Evolutionary conservation across 2,329 filamentous ascomycete species (phyloP).

Genomic region (Pleoardoris graminearum): DNA sequence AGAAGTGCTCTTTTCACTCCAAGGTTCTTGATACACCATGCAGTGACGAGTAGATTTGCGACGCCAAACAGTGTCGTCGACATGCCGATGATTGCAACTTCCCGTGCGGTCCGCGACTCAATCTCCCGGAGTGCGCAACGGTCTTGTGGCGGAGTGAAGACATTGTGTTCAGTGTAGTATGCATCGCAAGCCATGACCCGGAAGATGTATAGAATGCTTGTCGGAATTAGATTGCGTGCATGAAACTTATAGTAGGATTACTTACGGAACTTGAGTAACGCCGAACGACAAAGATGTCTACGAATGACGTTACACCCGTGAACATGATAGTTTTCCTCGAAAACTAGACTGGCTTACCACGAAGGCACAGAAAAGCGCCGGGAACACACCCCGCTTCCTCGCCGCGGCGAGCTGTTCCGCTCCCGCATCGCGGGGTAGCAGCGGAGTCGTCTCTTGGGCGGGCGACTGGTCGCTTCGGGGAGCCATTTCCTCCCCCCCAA

Average conservation of each 20-base stretch:
- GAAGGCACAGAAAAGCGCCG: conserved; percentile 13
- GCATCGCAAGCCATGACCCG: conserved; percentile 72
- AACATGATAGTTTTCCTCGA: not conserved
- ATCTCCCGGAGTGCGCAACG: conserved; percentile 65
- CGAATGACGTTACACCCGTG: not conserved
- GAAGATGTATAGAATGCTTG: conserved; percentile 63
- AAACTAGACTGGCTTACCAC: not conserved
- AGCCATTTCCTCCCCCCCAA: not conserved
- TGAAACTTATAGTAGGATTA: not conserved
- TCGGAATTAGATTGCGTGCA: not conserved
- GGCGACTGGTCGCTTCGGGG: not conserved
- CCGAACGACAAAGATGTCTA: conserved; percentile 52
- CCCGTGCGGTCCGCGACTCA: conserved; percentile 64
- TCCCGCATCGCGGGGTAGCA: conserved; percentile 10
- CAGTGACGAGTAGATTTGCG: conserved; percentile 68
- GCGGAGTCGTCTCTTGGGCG: conserved; percentile 17
- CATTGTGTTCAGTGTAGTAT: conserved; percentile 64
- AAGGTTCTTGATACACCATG: conserved; percentile 67
- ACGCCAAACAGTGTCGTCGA: conserved; percentile 70
- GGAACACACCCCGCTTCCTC: conserved; percentile 24
- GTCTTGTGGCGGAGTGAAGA: conserved; percentile 51
- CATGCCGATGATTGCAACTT: conserved; percentile 67
- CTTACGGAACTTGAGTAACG: conserved; percentile 53
- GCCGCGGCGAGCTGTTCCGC: not conserved
- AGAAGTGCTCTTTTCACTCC: conserved; percentile 66